Conservation (phyloP, 2,329 filamentous ascomycete genomes). For the Phyllosticta ampelicida region DNA sequence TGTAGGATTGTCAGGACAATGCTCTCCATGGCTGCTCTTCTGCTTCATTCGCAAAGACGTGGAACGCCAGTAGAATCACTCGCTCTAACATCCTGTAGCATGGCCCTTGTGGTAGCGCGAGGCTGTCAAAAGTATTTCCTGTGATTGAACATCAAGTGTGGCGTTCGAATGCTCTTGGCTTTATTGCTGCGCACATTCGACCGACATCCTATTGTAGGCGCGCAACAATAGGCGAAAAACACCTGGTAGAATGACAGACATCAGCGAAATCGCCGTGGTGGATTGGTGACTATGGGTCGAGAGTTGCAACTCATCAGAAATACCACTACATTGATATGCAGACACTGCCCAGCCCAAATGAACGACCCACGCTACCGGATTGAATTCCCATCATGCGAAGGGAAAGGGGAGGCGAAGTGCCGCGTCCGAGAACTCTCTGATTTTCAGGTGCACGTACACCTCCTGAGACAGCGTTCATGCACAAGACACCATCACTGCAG, state of each 20-base stretch:
- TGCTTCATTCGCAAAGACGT: not conserved
- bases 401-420: not conserved
- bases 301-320: not conserved
- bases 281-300: not conserved
- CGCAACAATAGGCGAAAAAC: not conserved
- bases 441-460: not conserved
- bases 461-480: not conserved
- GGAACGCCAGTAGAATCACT: not conserved
- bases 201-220: not conserved
- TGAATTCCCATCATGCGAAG: not conserved
- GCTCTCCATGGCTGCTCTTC: not conserved
- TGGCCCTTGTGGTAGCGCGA: not conserved
- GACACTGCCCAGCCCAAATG: not conserved
- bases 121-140: not conserved
- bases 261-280: not conserved
- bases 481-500: not conserved
- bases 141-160: not conserved
- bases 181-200: not conserved
- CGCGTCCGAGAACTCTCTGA: not conserved
- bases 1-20: not conserved
- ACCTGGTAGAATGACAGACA: not conserved
- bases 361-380: not conserved
- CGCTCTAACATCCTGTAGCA: not conserved
- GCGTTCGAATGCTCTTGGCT: not conserved
- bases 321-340: not conserved